Conservation (phyloP, 176 grass and related monocot genomes). For the Chloris gayana region DNA sequence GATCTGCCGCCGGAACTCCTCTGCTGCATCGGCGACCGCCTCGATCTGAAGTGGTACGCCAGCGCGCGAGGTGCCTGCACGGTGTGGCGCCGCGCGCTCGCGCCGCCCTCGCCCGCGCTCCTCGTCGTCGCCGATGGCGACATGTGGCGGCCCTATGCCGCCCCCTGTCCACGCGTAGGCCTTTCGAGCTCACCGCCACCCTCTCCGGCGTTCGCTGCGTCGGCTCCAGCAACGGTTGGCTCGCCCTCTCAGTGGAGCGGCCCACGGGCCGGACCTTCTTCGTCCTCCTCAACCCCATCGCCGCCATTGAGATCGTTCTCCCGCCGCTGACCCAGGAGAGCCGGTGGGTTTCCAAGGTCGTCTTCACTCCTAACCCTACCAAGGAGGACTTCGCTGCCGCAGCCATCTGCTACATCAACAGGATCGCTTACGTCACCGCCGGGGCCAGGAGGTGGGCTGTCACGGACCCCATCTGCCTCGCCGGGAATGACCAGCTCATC, state of each 20-base stretch:
- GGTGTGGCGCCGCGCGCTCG: slow-evolving; percentile 45
- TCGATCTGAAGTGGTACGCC: slow-evolving; percentile 55
- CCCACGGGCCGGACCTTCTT: slow-evolving; percentile 34
- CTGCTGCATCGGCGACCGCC: slow-evolving; percentile 43
- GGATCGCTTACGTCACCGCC: slow-evolving; percentile 56
- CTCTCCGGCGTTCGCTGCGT: slow-evolving; percentile 35
- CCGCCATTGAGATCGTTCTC: slow-evolving; percentile 46
- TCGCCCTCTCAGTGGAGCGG: slow-evolving; percentile 43
- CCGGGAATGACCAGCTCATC: slow-evolving; percentile 41
- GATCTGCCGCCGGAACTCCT: slow-evolving; percentile 53
- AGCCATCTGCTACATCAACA: slow-evolving; percentile 55
- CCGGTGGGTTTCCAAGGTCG: slow-evolving; percentile 58
- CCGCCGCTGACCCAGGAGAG: slow-evolving; percentile 55
- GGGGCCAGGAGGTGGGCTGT: slow-evolving; percentile 54
- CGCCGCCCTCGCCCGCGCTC: slow-evolving; percentile 45
- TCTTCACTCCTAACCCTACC: slow-evolving; percentile 51
- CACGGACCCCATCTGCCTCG: slow-evolving; percentile 35
- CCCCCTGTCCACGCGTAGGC: slow-evolving; percentile 44
- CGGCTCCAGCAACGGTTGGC: slow-evolving; percentile 65
- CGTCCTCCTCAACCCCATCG: slow-evolving; percentile 57
- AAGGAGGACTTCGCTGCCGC: slow-evolving; percentile 51
- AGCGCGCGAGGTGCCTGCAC: slow-evolving; percentile 52
- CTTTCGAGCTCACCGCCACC: slow-evolving; percentile 48
- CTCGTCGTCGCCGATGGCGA: slow-evolving; percentile 37
- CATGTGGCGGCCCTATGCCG: slow-evolving; percentile 32